Conservation (phyloP, 1,139 yeast species). For the Candida tetrigidarum region DNA sequence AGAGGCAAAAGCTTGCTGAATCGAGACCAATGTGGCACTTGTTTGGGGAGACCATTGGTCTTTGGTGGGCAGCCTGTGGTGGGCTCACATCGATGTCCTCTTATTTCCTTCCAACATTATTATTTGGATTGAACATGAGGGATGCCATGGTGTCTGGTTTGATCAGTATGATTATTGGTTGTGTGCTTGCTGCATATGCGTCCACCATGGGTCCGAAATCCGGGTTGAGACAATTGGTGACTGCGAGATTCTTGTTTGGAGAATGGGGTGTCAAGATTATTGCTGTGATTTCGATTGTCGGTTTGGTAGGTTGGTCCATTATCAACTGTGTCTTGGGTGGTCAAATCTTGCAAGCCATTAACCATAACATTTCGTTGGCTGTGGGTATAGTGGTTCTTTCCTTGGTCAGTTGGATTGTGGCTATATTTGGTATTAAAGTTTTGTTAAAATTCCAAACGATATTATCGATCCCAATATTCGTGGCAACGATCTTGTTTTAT, state of each 20-base stretch:
- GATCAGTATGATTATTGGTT: slow-evolving; percentile 36
- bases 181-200: slow-evolving; percentile 43
- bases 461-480: slow-evolving; percentile 71
- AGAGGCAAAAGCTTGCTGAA: slow-evolving; percentile 21
- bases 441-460: slow-evolving; percentile 69
- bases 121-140: slow-evolving; percentile 32
- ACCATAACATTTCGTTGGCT: slow-evolving; percentile 25
- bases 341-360: slow-evolving; percentile 34
- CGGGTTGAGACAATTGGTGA: slow-evolving; percentile 47
- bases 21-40: slow-evolving; percentile 31
- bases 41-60: slow-evolving; percentile 63
- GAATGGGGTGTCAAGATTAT: slow-evolving; percentile 43
- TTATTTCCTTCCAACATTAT: slow-evolving; percentile 37
- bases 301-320: slow-evolving; percentile 47
- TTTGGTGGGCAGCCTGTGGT: slow-evolving; percentile 47
- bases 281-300: slow-evolving; percentile 36
- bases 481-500: slow-evolving; percentile 70
- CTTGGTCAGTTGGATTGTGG: slow-evolving; percentile 31
- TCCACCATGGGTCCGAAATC: slow-evolving; percentile 45
- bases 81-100: slow-evolving; percentile 46
- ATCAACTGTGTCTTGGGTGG: slow-evolving; percentile 46
- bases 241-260: slow-evolving; percentile 44
- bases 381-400: slow-evolving; percentile 38
- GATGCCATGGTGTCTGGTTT: slow-evolving; percentile 37
- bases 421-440: slow-evolving; percentile 46